Evolutionary conservation across 306 rosid species (phyloP).

Genomic region (Cicer judaicum): DNA sequence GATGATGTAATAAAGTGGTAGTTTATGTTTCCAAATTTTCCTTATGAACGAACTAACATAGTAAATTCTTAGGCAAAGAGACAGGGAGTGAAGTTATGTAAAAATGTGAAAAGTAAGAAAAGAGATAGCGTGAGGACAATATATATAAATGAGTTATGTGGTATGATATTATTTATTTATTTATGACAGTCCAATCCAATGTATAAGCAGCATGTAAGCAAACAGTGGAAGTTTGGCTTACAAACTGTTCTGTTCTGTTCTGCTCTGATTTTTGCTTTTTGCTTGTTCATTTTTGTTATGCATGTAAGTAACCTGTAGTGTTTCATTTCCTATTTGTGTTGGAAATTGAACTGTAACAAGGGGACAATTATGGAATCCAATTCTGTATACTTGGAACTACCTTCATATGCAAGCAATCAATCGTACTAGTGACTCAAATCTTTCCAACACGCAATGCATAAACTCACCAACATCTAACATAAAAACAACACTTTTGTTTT

Average conservation of each 20-base stretch:
- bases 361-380: constrained; percentile 8
- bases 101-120: constrained; percentile 16
- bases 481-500: neutral
- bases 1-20: constrained; percentile 44
- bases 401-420: constrained; percentile 63
- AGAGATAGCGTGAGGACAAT: constrained; percentile 57
- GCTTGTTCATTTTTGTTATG: constrained; percentile 31
- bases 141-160: neutral
- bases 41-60: neutral
- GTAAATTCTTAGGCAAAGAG: constrained; percentile 30
- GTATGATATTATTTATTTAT: no score
- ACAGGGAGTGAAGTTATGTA: neutral
- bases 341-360: constrained; percentile 60
- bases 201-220: constrained; percentile 13
- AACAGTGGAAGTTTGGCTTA: constrained; percentile 41
- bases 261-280: constrained; percentile 20
- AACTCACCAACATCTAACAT: neutral
- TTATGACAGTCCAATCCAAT: constrained; percentile 29
- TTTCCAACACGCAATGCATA: constrained; percentile 64
- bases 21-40: neutral
- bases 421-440: neutral
- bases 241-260: constrained; percentile 41
- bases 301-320: neutral
- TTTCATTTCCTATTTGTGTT: constrained; percentile 46
- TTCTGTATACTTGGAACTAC: constrained; percentile 44